Conservation (phyloP, 2,329 filamentous ascomycete species). For the Magnaporthiopsis incrustans region DNA sequence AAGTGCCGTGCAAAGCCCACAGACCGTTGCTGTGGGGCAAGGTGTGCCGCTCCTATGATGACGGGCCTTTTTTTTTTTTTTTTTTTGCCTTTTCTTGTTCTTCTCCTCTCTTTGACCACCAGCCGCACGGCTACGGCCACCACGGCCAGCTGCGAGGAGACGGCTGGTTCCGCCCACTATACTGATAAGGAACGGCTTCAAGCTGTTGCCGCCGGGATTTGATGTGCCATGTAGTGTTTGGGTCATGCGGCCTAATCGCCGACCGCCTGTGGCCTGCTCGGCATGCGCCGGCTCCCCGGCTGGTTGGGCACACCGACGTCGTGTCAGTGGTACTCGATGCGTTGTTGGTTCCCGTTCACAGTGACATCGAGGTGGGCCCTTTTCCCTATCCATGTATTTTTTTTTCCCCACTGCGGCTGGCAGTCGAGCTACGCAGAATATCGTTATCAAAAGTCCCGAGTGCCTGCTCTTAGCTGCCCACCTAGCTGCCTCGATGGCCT, state of each 20-base stretch:
- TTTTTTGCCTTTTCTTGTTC: not conserved
- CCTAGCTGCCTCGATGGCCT: not conserved
- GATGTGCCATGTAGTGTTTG: not conserved
- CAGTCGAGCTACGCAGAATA: too few relatives aligned
- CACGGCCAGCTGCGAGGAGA: not conserved
- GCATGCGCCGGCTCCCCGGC: too few relatives aligned
- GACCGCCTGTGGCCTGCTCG: too few relatives aligned
- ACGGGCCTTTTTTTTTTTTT: not conserved
- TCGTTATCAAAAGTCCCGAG: not conserved
- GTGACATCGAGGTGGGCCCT: not conserved
- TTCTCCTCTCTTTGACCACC: not conserved
- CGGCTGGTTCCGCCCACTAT: too few relatives aligned
- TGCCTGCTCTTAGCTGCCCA: not conserved
- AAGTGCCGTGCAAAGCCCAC: too few relatives aligned
- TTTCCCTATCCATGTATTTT: not conserved
- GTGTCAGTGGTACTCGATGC: not conserved
- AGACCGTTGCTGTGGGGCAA: not conserved
- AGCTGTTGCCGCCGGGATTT: not conserved
- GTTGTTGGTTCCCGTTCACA: not conserved
- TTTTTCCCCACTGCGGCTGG: not conserved
- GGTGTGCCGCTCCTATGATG: not conserved
- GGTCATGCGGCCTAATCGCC: not conserved
- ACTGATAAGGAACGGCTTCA: not conserved
- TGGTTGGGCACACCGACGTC: not conserved
- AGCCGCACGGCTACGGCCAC: not conserved